Evolutionary conservation across 2,329 filamentous ascomycete genomes (phyloP).

Genomic region (Chrysoporthe austroafricana): DNA sequence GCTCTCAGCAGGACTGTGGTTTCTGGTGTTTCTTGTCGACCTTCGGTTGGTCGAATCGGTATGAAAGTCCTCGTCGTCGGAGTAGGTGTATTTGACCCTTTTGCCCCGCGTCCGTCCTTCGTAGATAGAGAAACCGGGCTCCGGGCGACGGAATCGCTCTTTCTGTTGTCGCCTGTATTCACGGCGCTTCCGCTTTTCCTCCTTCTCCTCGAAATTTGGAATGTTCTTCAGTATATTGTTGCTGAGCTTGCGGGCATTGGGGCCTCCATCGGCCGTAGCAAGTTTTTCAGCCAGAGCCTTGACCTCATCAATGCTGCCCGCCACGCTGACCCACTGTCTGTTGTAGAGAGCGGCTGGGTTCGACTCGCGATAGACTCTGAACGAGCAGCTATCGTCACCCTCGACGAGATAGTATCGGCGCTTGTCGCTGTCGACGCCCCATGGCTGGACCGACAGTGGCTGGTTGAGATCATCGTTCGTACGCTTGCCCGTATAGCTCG

Average conservation of each 20-base stretch:
- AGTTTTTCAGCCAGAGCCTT: constrained; percentile 76
- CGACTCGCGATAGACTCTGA: constrained; percentile 92
- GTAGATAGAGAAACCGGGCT: constrained; percentile 89
- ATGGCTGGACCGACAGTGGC: constrained; percentile 78
- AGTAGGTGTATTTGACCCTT: constrained; percentile 94
- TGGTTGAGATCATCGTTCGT: constrained; percentile 82
- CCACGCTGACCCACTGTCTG: constrained; percentile 89
- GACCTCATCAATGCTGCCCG: constrained; percentile 87
- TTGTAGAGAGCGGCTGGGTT: constrained; percentile 73
- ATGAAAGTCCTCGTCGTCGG: constrained; percentile 76
- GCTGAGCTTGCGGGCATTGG: constrained; percentile 77
- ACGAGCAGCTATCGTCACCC: constrained; percentile 90
- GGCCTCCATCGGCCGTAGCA: constrained; percentile 74
- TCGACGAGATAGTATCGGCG: constrained; percentile 93
- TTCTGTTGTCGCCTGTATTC: constrained; percentile 89
- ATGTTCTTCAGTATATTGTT: constrained; percentile 79
- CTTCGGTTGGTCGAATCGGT: constrained; percentile 69
- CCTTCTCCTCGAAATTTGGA: constrained; percentile 88
- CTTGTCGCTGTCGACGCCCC: constrained; percentile 83
- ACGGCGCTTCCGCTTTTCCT: constrained; percentile 93
- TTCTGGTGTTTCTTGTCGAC: constrained; percentile 74
- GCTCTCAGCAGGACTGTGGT: constrained; percentile 72
- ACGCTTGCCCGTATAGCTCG: constrained; percentile 85
- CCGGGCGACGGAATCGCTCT: constrained; percentile 83
- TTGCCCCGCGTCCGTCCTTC: constrained; percentile 96